phyloP scores from a whole-genome alignment of 164 flowering plant species.

The Aristolochia californica region DNA sequence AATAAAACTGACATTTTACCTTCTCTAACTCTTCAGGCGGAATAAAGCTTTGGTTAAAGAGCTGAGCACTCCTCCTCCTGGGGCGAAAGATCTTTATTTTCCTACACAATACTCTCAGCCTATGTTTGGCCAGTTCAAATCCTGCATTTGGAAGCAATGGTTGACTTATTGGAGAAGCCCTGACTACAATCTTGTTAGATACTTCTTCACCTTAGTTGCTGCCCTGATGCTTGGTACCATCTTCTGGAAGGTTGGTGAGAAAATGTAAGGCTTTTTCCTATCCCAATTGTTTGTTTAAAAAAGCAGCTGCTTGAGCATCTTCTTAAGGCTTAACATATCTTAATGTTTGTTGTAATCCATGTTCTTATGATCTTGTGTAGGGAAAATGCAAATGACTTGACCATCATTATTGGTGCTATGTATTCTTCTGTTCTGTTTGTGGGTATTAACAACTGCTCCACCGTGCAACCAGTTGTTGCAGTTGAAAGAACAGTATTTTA shows the following conservation, averaged over 20 bases:
- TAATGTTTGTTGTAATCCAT: no score
- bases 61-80: slow-evolving; percentile 57
- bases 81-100: slow-evolving; percentile 74
- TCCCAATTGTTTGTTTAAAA: neutral
- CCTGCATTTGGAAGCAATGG: slow-evolving; percentile 94
- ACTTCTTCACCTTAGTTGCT: slow-evolving; percentile 53
- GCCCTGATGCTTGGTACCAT: slow-evolving; percentile 72
- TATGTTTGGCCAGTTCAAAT: slow-evolving; percentile 68
- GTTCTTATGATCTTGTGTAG: slow-evolving; percentile 22
- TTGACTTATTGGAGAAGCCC: slow-evolving; percentile 98
- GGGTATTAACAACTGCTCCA: slow-evolving; percentile 66
- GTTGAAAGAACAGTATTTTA: slow-evolving; percentile 83
- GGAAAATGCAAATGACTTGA: slow-evolving; percentile 39
- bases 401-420: slow-evolving; percentile 75
- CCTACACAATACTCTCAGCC: slow-evolving; percentile 59
- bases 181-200: slow-evolving; percentile 75
- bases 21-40: slow-evolving; percentile 27
- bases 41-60: slow-evolving; percentile 67
- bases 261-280: slow-evolving; percentile 26
- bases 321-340: no score
- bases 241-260: slow-evolving; percentile 72
- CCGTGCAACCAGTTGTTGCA: slow-evolving; percentile 81
- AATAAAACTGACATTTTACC: no score
- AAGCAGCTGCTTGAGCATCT: no score
- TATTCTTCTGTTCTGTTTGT: slow-evolving; percentile 62